Evolutionary conservation across 2,329 filamentous ascomycete species (phyloP).

Genomic region (Alternaria conjuncta): DNA sequence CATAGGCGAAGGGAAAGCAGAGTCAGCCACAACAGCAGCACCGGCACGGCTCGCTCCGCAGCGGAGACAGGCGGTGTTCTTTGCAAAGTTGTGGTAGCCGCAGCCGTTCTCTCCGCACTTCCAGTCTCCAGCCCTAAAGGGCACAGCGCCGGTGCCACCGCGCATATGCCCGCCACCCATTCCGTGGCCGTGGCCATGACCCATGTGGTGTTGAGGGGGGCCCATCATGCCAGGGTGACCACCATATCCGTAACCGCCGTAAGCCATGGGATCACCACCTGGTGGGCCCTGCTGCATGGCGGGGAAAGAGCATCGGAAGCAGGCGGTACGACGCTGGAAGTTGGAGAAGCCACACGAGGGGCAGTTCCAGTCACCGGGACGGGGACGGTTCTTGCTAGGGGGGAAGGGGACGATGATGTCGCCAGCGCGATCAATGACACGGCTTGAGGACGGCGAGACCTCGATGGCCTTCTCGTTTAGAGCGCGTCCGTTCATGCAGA

Average conservation of each 20-base stretch:
- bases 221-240: constrained; percentile 67
- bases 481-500: constrained; percentile 98
- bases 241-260: constrained; percentile 53
- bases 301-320: constrained; percentile 99
- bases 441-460: constrained; percentile 95
- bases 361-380: constrained; percentile 98
- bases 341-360: constrained; percentile 99
- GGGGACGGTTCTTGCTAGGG: constrained; percentile 96
- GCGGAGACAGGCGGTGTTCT: constrained; percentile 96
- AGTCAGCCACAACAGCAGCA: constrained; percentile 92
- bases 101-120: constrained; percentile 98
- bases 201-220: constrained; percentile 71
- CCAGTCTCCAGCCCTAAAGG: constrained; percentile 98
- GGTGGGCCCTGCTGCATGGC: constrained; percentile 80
- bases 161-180: constrained; percentile 62
- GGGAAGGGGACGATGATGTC: constrained; percentile 98
- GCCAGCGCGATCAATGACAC: constrained; percentile 91
- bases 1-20: constrained; percentile 89
- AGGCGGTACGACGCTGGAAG: constrained; percentile 97
- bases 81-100: constrained; percentile 98
- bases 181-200: constrained; percentile 56
- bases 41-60: constrained; percentile 94
- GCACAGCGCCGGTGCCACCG: constrained; percentile 86
- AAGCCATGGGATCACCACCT: constrained; percentile 72
- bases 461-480: constrained; percentile 99